Percentiles rank a stretch among this genome's conserved stretches.
Conservation (phyloP, 192 early-diverging fungal genomes). For the Dissophora ornata region DNA sequence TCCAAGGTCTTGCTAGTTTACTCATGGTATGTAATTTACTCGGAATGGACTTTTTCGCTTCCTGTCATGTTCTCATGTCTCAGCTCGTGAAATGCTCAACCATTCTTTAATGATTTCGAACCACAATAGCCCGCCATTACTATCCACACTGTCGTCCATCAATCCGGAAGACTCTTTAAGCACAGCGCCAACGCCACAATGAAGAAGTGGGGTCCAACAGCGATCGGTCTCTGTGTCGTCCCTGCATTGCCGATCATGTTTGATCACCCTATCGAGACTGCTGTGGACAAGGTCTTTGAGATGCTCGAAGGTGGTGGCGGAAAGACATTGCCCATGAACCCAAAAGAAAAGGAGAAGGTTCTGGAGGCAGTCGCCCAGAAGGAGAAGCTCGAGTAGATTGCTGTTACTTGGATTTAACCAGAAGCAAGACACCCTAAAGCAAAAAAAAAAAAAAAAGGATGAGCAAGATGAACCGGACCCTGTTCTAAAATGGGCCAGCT, state of each 20-base stretch:
- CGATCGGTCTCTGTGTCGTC: conserved; percentile 67
- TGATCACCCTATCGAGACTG: conserved; percentile 71
- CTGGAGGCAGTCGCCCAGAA: conserved; percentile 23
- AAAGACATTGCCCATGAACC: conserved; percentile 51
- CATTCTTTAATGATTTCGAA: not conserved
- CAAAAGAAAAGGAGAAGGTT: conserved; percentile 32
- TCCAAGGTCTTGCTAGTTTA: conserved; percentile 72
- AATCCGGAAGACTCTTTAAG: conserved; percentile 53
- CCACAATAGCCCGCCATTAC: conserved; percentile 67
- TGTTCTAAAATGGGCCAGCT: too few species aligned
- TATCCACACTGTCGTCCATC: conserved; percentile 73
- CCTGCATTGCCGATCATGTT: conserved; percentile 72
- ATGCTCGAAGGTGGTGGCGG: conserved; percentile 45
- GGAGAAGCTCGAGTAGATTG: conserved; percentile 55
- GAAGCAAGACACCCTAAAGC: not conserved
- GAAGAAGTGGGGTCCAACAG: conserved; percentile 69
- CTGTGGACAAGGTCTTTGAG: conserved; percentile 70
- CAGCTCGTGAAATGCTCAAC: not conserved
- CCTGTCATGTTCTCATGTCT: not conserved
- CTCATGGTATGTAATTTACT: conserved; percentile 25
- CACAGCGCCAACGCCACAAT: conserved; percentile 59
- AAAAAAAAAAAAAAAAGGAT: not conserved
- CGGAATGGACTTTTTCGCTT: too few species aligned
- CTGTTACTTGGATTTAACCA: too few species aligned
- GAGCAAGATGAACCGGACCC: too few species aligned